Evolutionary conservation across 805 yeast species (phyloP), one percentile per base, ranked within the genome.

Genomic region (Sungouiozyma intestinalis): DNA sequence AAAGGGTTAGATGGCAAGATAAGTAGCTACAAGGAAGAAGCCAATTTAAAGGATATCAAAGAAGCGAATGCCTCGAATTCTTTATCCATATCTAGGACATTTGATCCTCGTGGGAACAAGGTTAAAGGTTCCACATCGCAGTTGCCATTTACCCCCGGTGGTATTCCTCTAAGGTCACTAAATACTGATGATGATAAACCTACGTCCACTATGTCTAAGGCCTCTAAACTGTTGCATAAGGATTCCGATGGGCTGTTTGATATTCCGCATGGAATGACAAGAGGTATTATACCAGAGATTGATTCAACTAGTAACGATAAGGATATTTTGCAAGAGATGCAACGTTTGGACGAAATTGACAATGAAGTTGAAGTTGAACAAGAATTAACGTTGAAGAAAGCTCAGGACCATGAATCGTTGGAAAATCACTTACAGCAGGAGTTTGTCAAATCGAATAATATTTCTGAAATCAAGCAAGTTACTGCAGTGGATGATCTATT

Each of bases 61-160:
- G 58, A 61, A 33, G 77, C 79, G 7, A 74, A 74, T 36, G 74
- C 87, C 14, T 70, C 79, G 11, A 81, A 79, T 45, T 82, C 95
- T 0, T 66, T 87, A 37, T 81, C 94, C 1, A 58, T 87, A 44
- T 77, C 74, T 24, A 70, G 98, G 48, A 73, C 78, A 41, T 73
- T 77, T 47, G 76, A 79, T 14, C 69, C 81, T 5, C 76, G 75
- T 48, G 67, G 67, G n/a, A 81, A 77, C 34, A 66, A 79, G 2
- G 64, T 85, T 2, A 67, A 71, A 38, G 97, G 97, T 0, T 69
- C 77, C 3, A 71, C 94, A 0, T 73, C 77, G 16, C 83, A 74
- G 52, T 63, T 90, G 53, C 98, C 98, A 0, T 92, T 92, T 57
- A 79, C 81, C 44, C 98, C 98, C 0, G 97, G 98, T 49, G 97